Conservation (phyloP, 768 basidiomycete species). For the Lactifluus pinguis region DNA sequence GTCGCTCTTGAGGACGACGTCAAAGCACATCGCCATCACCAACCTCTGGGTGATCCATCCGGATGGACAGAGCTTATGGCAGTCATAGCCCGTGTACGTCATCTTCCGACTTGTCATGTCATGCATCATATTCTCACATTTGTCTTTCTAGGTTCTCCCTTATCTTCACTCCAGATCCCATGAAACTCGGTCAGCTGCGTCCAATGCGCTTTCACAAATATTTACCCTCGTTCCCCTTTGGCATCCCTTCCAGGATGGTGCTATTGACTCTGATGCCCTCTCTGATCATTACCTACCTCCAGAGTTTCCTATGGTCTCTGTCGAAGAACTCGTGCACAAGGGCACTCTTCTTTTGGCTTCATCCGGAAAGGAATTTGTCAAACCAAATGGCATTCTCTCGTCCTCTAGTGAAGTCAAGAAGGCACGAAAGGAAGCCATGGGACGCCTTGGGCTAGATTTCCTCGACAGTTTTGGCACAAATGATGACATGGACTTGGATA, state of each 20-base stretch:
- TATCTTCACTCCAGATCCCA: constrained; percentile 86
- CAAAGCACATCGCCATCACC: constrained; percentile 53
- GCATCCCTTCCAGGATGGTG: constrained; percentile 39
- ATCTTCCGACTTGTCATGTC: constrained; percentile 21
- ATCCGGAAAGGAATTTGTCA: constrained; percentile 86
- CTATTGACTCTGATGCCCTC: constrained; percentile 22
- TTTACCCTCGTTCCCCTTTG: constrained; percentile 78
- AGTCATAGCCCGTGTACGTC: constrained; percentile 72
- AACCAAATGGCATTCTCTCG: constrained; percentile 61
- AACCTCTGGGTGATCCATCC: constrained; percentile 50
- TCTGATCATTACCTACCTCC: constrained; percentile 31
- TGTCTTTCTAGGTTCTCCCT: constrained; percentile 63
- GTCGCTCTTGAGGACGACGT: constrained; percentile 73
- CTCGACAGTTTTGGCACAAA: constrained; percentile 57
- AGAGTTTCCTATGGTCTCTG: constrained; percentile 67
- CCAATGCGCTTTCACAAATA: constrained; percentile 80
- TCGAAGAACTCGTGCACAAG: constrained; percentile 66
- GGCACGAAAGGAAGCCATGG: constrained; percentile 84
- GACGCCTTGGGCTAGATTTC: constrained; percentile 79
- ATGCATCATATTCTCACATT: background rate
- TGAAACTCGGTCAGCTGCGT: constrained; percentile 86
- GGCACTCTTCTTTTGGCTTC: constrained; percentile 79
- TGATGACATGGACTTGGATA: constrained; percentile 83
- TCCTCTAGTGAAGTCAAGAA: constrained; percentile 75
- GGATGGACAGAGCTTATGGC: constrained; percentile 89